Evolutionary conservation across 1,139 yeast species (phyloP), one percentile per base, ranked within the genome.

Genomic region (Candida gigantensis): DNA sequence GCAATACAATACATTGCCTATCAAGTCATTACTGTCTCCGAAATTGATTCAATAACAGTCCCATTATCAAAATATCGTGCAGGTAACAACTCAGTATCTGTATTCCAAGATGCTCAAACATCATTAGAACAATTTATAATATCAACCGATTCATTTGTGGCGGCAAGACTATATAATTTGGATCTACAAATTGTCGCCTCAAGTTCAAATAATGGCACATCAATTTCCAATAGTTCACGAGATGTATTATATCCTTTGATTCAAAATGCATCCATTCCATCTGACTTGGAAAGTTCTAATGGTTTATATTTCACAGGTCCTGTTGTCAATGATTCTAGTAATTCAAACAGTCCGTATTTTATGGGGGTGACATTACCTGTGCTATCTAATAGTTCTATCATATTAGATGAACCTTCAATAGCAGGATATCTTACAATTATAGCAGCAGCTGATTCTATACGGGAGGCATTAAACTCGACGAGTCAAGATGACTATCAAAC

Each of bases 341-440:
- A 30, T 20, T 15, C 29, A 6, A n/a, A 24, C 9, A 59, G 60
- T 64, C 36, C 60, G 3, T 68, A 68, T 47, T 74, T 72, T 51
- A 59, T 79, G 61, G 81, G 86, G 2, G 52, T 81, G 30, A 79
- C 88, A 0, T 50, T 88, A 5, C 94, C 96, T 0, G 75, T 89
- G 2, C 79, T 72, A 51, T 77, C 88, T 11, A 84, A 85, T 52
- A 72, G 83, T 10, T 84, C 95, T 4, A 82, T 87, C 17, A 65
- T 86, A 35, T 60, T 84, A 17, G 62, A 73, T 20, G 63, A 73
- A 12, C 80, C 84, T 3, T 68, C 75, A 13, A 65, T 85, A 4
- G 75, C 83, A 1, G 97, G 96, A 0, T 89, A 79, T 57, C 51
- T 88, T 30, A 74, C 95, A 0, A 74, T 86, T 5, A 62, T 86